Evolutionary conservation across 306 rosid genomes (phyloP), one percentile per base, ranked within the genome.

Genomic region (Neltuma alba): DNA sequence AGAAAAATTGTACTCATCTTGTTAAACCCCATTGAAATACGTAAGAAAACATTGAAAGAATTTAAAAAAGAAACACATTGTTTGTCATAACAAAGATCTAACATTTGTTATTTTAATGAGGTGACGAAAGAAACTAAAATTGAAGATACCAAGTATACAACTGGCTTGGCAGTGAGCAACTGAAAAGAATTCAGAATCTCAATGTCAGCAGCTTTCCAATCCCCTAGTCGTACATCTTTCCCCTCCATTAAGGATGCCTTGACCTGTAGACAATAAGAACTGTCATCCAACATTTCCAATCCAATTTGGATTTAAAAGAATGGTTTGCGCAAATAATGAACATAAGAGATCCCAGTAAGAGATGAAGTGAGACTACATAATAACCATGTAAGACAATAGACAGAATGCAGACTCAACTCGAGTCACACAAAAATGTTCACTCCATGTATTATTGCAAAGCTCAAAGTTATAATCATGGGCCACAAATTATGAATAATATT

Each of bases 101-200:
- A 69, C 27, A 54, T 37, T 12, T 37, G 65, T 20, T n/a, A 80
- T 38, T 36, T 65, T 10, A 76, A 70, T 27, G 10, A 71, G 37
- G 48, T n/a, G 16, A 70, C 47, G 64, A 40, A 25, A 65, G 54
- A 50, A 70, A 9, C 47, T n/a, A 58, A 33, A 55, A 45, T 38
- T 48, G 61, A 75, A 76, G 58, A 81, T 84, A 95, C 99, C 94
- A 95, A 83, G 88, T 93, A 95, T 52, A 95, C 96, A 89, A 95
- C 98, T 28, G 98, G 96, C 73, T 95, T 95, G 78, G 99, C 99
- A 44, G 97, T 90, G 40, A 95, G 97, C 92, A 95, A 87, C 86
- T 95, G 99, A 75, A 93, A 93, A 73, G 98, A 81, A 90, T 95
- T 95, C 63, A 93, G 61, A 82, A 95, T 90, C 86, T 95, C 99